Evolutionary conservation across 352 stramenopile genomes (phyloP), one percentile per base, ranked within the genome.

Genomic region (Thalassiosira exigua): DNA sequence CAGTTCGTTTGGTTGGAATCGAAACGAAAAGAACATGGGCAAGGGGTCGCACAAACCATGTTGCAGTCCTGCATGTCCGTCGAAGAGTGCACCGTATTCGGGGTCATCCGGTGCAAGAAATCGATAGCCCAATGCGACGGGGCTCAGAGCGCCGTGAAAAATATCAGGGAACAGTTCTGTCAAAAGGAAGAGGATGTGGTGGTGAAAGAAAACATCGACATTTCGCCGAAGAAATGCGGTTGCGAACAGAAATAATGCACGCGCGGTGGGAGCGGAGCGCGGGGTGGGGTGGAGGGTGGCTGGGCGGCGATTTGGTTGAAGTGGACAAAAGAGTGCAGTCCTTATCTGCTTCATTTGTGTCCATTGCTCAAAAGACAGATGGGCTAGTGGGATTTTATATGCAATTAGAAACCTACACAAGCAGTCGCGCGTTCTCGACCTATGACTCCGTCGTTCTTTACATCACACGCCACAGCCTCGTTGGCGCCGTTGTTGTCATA

Each of bases 71-170:
- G 71, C 27, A 64, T 59, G 24, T 27, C 27, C 7, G 53, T 56
- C 27, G 71, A 80, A 30, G 56, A 80, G 33, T 69, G 69, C 21
- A 73, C 62, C 27, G 71, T 80, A 11, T 80, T 80, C 30, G 71
- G 71, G 12, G 57, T 80, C 50, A 56, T 80, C 21, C 26, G 71
- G n/a, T 80, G 71, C 53, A 80, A 74, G 44, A 75, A 39, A n/a
- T 75, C 62, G 1, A 50, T 80, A 19, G 42, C 56, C 1, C 52
- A 67, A 9, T 80, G 71, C 51, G 64, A 70, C 24, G 71, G 71
- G 5, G 71, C 52, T 7, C 19, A 53, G 39, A 54, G 75, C 11
- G 71, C 71, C 27, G 53, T 69, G 19, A 33, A 58, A 9, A 41
- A 68, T 60, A 73, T 79, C 22, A 26, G 39, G 27, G 19, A 69